Evolutionary conservation across 306 rosid genomes (phyloP), one percentile per base, ranked within the genome.

Genomic region (Vicia faba): DNA sequence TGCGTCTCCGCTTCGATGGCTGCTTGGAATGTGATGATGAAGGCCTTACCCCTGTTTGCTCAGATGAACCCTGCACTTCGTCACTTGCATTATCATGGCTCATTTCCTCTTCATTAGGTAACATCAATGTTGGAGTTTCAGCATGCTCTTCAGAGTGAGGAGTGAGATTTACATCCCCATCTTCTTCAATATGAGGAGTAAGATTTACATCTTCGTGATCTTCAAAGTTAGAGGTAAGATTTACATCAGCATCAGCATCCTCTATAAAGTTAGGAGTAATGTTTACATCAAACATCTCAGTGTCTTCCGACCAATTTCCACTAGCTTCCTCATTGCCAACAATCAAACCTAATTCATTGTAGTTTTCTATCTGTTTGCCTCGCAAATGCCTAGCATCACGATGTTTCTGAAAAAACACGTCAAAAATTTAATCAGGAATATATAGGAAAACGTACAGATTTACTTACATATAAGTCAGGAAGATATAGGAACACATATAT

Each of bases 11-110:
- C 66, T 81, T 84, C 1, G 70, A 75, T 13, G 80, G 79, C 58
- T 76, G 79, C 51, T 71, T 53, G 11, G 88, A 81, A 58, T 81
- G 76, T 11, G 87, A 81, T 45, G 86, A 81, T 14, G 86, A 84
- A 15, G 84, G 89, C 53, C 76, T 84, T 20, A 74, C 78, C 66
- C 82, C 51, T 48, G 82, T 81, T 62, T 81, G 89, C 68, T 79
- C 76, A 44, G 86, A 81, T 43, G 84, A 84, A 61, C 80, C 76
- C 56, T 79, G 80, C 61, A 50, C 78, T 45, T 75, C 84, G 14
- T 79, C 80, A 64, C 82, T 81, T 14, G 64, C 79, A 76, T 61
- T 14, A 62, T 70, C 82, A 15, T 36, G 77, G 66, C 72, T 73
- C n/a, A 3, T 68, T 68, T 49, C 82, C 77, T 72, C 74, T 64